A percentile compares a stretch with the other conserved stretches of the same genome.
These are phyloP conservation scores for Hypomontagnella monticulosa DNA, from an alignment of 495 filamentous ascomycete genomes.

Conservation along the genomic window DNA sequence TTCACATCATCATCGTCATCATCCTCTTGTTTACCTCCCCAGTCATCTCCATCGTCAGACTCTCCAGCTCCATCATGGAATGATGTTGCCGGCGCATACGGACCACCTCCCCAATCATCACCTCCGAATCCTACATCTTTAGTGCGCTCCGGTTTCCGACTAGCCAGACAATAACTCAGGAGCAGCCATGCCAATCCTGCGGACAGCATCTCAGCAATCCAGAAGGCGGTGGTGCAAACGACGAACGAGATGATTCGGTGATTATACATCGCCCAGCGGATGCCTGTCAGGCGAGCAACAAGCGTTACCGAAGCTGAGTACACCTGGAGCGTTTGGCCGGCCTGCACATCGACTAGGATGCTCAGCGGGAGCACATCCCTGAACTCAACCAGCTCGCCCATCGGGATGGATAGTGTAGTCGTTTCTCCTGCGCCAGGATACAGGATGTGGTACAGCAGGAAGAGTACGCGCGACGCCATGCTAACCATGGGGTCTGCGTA, in stretches of 20 bases:
- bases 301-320: conserved; percentile 76
- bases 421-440: conserved; percentile 53
- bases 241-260: conserved; percentile 75
- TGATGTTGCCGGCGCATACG: not conserved
- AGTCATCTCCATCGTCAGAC: conserved; percentile 43
- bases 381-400: conserved; percentile 79
- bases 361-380: conserved; percentile 64
- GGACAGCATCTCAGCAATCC: conserved; percentile 73
- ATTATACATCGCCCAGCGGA: conserved; percentile 88
- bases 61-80: conserved; percentile 17
- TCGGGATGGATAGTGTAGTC: conserved; percentile 67
- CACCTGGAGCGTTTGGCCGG: conserved; percentile 72
- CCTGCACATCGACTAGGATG: conserved; percentile 73
- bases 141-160: conserved; percentile 20
- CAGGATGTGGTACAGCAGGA: conserved; percentile 55
- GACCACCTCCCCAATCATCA: conserved; percentile 18
- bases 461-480: conserved; percentile 52
- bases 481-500: conserved; percentile 53
- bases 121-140: conserved; percentile 42
- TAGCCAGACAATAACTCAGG: conserved; percentile 43
- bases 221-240: conserved; percentile 74
- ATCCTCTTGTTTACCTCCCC: conserved; percentile 35
- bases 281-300: conserved; percentile 73
- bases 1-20: conserved; percentile 48
- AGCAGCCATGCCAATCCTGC: conserved; percentile 67